Base-by-base conservation (phyloP, 208 protist genomes). In the Trypanosoma congolense region DNA sequence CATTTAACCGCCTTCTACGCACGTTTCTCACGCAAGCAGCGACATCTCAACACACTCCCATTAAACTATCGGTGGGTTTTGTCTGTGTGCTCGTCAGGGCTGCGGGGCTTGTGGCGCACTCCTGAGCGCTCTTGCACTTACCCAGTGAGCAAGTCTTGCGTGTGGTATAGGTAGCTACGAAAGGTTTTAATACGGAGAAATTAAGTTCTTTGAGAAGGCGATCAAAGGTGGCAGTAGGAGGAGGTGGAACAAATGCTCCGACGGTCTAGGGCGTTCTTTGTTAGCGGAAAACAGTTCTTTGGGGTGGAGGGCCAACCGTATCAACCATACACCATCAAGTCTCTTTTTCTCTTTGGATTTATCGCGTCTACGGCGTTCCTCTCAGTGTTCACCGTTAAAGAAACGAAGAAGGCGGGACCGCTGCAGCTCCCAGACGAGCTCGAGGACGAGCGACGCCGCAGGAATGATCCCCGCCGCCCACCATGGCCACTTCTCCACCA, bases 401-500 rank as follows among this genome's bases (percentile, higher is more conserved):
- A 92, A 40, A 89, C 80, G 21, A 92, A 89, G 60, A 83, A 80
- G 57, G 77, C 73, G 12, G 84, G 84, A 2, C 84, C 84, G 45
- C 62, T 88, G 12, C 75, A 90, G 71, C 59, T 89, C 28, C 77
- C 79, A 4, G 74, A 83, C 47, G 80, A 93, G 33, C 51, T 86
- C 33, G 70, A 86, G 56, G 77, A 64, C 49, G 57, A 86, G 65
- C 61, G 73, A 33, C 52, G 74, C 55, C 77, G 82, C 12, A 71
- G 75, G 64, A 83, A 75, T 38, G 86, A 93, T 50, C 85, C 85
- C 5, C 75, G 78, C 38, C 80, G 85, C 10, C 81, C 81, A 16
- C 85, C 85, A 41, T 92, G 85, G 82, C 85, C 85, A 26, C 73
- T 92, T 51, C 77, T 92, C 48, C 85, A 92, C 52, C 80, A 92